These are phyloP conservation scores for Ormosia semicastrata DNA, from an alignment of 306 rosid genomes.

Conservation along the genomic window DNA sequence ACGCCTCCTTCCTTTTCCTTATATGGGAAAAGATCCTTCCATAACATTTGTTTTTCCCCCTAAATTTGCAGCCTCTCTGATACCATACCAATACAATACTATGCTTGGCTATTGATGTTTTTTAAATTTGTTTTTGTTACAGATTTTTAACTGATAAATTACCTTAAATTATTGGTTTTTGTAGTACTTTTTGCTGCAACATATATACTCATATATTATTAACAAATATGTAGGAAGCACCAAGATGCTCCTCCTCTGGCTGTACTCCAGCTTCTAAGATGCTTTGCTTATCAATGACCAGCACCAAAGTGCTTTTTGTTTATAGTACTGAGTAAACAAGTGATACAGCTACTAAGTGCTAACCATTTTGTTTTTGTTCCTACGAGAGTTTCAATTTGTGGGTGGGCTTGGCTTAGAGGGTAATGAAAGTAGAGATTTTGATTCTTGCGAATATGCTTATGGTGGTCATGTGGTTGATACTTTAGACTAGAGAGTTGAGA, in stretches of 20 bases:
- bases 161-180: background rate
- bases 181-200: conserved; percentile 2
- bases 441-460: background rate
- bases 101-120: background rate
- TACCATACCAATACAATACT: background rate
- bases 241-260: conserved; percentile 19
- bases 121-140: too few relatives aligned
- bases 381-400: conserved; percentile 19
- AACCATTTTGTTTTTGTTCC: conserved; percentile 32
- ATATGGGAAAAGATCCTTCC: conserved; percentile 27
- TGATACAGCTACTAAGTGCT: conserved; percentile 19
- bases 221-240: conserved; percentile 24
- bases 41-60: background rate
- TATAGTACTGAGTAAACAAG: conserved; percentile 11
- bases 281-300: conserved; percentile 33
- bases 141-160: background rate
- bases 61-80: background rate
- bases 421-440: background rate
- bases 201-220: background rate
- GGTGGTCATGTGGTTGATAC: background rate
- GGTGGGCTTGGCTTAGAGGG: background rate
- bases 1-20: conserved; percentile 27
- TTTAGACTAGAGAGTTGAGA: conserved; percentile 1
- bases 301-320: conserved; percentile 31
- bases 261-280: conserved; percentile 41